Conservation (phyloP, 1,284 basidiomycete genomes). For the Hymenochaete sp. region DNA sequence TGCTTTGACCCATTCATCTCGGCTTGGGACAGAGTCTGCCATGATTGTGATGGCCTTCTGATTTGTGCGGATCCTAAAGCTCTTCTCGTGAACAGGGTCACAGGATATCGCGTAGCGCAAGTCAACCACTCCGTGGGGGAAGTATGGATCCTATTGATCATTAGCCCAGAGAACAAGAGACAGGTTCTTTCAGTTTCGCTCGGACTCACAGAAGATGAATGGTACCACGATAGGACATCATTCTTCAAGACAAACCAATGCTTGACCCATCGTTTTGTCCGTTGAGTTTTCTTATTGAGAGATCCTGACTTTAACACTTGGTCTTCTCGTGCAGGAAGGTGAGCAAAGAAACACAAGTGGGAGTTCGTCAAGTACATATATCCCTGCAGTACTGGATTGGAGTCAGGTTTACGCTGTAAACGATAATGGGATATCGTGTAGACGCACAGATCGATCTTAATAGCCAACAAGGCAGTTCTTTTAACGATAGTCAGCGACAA, state of each 20-base stretch:
- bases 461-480: slow-evolving; percentile 85
- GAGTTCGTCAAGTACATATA: slow-evolving; percentile 93
- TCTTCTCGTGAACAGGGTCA: slow-evolving; percentile 65
- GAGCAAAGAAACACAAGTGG: slow-evolving; percentile 94
- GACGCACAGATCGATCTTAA: slow-evolving; percentile 76
- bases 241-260: slow-evolving; percentile 95
- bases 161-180: background rate
- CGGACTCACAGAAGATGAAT: slow-evolving; percentile 70
- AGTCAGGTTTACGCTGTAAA: background rate
- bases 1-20: slow-evolving; percentile 90
- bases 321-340: slow-evolving; percentile 85
- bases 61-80: slow-evolving; percentile 73
- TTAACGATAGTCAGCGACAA: no score
- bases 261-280: slow-evolving; percentile 83
- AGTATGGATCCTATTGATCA: slow-evolving; percentile 81
- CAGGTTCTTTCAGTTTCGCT: background rate
- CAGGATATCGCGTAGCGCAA: slow-evolving; percentile 87
- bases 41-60: slow-evolving; percentile 66
- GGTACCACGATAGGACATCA: slow-evolving; percentile 90
- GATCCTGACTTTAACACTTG: slow-evolving; percentile 83
- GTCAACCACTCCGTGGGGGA: slow-evolving; percentile 91
- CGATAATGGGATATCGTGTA: slow-evolving; percentile 7
- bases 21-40: slow-evolving; percentile 71
- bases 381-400: slow-evolving; percentile 74
- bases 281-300: slow-evolving; percentile 73